Base-by-base conservation (phyloP, 2,329 filamentous ascomycete genomes). In the Dissoconium aciculare region DNA sequence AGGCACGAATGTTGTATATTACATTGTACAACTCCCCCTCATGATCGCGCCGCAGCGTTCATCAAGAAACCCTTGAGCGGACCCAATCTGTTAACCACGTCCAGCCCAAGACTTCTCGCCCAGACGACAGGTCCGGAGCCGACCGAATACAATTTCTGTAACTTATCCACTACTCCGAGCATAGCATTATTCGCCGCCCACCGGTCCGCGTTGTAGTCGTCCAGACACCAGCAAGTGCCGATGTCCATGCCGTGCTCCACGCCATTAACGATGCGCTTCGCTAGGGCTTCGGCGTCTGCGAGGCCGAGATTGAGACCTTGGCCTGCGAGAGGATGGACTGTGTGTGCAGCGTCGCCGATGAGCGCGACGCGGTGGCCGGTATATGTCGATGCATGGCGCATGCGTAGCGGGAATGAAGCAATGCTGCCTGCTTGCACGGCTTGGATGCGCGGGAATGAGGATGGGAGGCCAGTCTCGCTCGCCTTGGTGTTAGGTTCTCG, bases 301-400 rank as follows among this genome's bases (percentile, higher is more conserved):
- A 95, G 77, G 2, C 89, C 89, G 46, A 91, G 79, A 51, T 98
- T 98, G 10, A 98, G 65, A 1, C 89, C 89, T 56, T 95, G 89
- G 1, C 89, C 89, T 1, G 83, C 89, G 3, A 98, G 74, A 0
- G 89, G 89, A 54, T 98, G 89, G 41, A 93, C 75, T 1, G 85
- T 92, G 54, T 98, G 89, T 5, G 89, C 89, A 1, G 89, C 89
- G 43, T 98, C 89, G 37, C 89, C 89, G 19, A 98, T 73, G 1
- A 98, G 69, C 1, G 85, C 89, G 5, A 94, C 65, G n/a, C 89
- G 77, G 48, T 93, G 83, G 23, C 75, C 79, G 25, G 81, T 79
- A 52, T 98, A 98, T 1, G 81, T 83, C 49, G 91, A 81, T n/a
- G 87, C 85, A 53, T 98, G 89, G 15, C 85, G 76, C 62, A 95